Evolutionary conservation across 2,329 filamentous ascomycete genomes (phyloP).

Genomic region (Fusarium paranaense): DNA sequence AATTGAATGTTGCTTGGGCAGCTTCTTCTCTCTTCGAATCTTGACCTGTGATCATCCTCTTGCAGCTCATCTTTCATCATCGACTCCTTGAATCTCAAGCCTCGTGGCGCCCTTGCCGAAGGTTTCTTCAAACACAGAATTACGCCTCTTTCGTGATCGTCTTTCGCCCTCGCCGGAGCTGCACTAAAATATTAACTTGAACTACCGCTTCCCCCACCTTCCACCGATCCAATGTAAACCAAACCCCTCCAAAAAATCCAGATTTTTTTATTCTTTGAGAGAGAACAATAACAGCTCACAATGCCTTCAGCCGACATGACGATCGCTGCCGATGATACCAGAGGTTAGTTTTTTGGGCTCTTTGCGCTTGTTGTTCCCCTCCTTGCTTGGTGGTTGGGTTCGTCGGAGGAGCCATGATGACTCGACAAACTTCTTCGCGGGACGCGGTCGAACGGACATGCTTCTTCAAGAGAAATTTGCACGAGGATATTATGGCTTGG

Average conservation of each 20-base stretch:
- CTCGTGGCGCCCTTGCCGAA: constrained; percentile 29
- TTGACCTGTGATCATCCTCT: constrained; percentile 8
- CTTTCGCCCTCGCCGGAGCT: constrained; percentile 19
- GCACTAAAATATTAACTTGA: constrained; percentile 19
- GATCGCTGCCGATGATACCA: constrained; percentile 59
- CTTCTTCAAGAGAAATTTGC: not conserved
- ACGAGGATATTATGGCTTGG: not conserved
- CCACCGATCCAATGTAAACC: constrained; percentile 21
- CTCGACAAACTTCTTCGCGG: not conserved
- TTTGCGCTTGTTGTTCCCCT: not conserved
- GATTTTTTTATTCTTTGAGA: constrained; percentile 18
- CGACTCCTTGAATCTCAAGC: constrained; percentile 7
- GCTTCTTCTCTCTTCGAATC: not conserved
- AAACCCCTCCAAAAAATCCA: constrained; percentile 30
- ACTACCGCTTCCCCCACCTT: constrained; percentile 19
- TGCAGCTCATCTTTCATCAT: constrained; percentile 16
- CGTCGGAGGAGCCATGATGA: constrained; percentile 16
- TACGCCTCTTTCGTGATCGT: constrained; percentile 14
- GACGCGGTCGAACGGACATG: not conserved
- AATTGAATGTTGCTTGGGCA: constrained; percentile 17
- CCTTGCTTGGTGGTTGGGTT: not conserved
- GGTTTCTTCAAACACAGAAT: constrained; percentile 16
- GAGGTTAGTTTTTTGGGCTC: constrained; percentile 49
- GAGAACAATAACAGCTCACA: constrained; percentile 32
- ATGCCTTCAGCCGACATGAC: constrained; percentile 56